Base-by-base conservation (phyloP, 1,284 basidiomycete genomes). In the Tilletia caries region DNA sequence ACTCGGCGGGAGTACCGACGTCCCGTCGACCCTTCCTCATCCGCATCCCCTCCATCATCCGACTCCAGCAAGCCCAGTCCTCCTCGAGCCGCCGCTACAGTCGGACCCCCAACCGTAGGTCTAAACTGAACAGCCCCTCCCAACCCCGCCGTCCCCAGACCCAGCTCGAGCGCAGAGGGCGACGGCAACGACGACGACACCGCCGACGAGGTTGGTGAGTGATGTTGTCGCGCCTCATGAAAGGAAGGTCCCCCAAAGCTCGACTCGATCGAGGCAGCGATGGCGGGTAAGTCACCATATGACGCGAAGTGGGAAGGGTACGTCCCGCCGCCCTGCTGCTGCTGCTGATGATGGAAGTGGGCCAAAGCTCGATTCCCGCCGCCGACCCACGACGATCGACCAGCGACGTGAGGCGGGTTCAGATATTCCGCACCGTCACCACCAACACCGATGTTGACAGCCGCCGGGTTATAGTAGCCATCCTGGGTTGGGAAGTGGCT, bases 101-200 rank as follows among this genome's bases (percentile, higher is more conserved):
- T 3, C 20, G 46, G 20, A 50, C 46, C 46, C 25, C 25, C 20
- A 18, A 54, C 29, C 52, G 52, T 62, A 29, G 58, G 58, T 4
- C 20, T 37, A n/a, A 62, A 62, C 15, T 37, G 29, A 8, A 62
- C 58, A n/a, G 32, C 58, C 58, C 58, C 58, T 62, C 58, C 58
- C 34, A 62, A 5, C 3, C 58, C 58, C 13, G 58, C 58, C 58
- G 58, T 62, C 3, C 48, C 48, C 48, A 6, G 12, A 8, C 58
- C 58, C 20, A 62, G 23, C 18, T 29, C 58, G 15, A 62, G 58
- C 18, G 29, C 58, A 3, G 58, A 20, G 18, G 58, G 20, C 32
- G 54, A 18, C 25, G 58, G 20, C 27, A 29, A 54, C 15, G 37
- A 41, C 10, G 37, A 41, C 1, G 37, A 41, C n/a, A n/a, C n/a